phyloP scores from a whole-genome alignment of 176 grass and related monocot genomes.

The Musa acuminata region DNA sequence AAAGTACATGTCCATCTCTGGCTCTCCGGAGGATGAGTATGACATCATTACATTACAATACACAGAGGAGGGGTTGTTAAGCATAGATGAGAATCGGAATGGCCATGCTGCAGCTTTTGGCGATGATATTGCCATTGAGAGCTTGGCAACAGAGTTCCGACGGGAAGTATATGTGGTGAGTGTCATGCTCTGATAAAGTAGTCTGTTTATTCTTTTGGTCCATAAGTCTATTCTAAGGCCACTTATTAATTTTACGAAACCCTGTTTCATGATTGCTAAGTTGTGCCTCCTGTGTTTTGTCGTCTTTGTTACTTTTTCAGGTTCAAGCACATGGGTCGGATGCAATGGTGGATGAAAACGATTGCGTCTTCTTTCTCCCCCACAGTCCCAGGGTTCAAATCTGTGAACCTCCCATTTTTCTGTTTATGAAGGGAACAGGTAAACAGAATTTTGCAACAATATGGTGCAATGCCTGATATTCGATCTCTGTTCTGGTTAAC shows the following conservation, averaged over 20 bases:
- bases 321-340: constrained; percentile 97
- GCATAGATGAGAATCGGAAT: constrained; percentile 67
- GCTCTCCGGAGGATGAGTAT: constrained; percentile 66
- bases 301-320: constrained; percentile 27
- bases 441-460: background rate
- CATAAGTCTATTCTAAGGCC: background rate
- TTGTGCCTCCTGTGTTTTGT: background rate
- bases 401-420: constrained; percentile 62
- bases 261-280: background rate
- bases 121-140: constrained; percentile 91
- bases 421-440: constrained; percentile 99
- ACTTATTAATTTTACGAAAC: background rate
- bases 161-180: constrained; percentile 90
- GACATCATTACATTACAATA: constrained; percentile 95
- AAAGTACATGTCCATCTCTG: constrained; percentile 95
- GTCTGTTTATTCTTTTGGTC: background rate
- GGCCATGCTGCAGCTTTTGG: constrained; percentile 88
- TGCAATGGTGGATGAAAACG: constrained; percentile 94
- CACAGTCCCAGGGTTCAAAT: constrained; percentile 74
- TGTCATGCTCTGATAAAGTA: background rate
- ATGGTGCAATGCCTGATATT: background rate
- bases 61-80: constrained; percentile 85
- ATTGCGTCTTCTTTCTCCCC: constrained; percentile 95
- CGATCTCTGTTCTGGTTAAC: no score
- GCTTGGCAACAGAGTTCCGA: constrained; percentile 86